A percentile compares a stretch with the other conserved stretches of the same genome.
Conservation (phyloP, 768 basidiomycete genomes). For the Boletus edulis region DNA sequence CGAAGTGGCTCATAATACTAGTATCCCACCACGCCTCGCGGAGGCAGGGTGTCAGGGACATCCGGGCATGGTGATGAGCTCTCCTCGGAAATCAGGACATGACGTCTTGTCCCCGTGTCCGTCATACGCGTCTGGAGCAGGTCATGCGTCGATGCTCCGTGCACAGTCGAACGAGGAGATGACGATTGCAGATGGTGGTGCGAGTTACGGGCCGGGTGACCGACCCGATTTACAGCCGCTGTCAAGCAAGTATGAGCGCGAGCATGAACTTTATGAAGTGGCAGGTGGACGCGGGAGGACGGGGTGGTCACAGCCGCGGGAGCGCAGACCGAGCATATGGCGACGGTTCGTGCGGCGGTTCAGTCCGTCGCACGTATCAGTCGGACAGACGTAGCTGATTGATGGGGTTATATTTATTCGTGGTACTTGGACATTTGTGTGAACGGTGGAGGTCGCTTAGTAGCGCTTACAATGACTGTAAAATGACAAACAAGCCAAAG, state of each 20-base stretch:
- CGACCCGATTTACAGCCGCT: constrained; percentile 2
- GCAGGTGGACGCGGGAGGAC: not conserved
- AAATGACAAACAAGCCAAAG: not conserved
- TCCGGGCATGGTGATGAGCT: constrained; percentile 1
- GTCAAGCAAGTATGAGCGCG: constrained; percentile 7
- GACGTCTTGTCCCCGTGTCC: constrained; percentile 2
- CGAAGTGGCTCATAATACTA: constrained; percentile 4
- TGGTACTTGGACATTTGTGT: not conserved
- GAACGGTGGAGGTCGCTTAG: too few species aligned
- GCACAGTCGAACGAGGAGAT: constrained; percentile 13
- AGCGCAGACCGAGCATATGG: constrained; percentile 26
- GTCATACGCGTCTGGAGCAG: not conserved
- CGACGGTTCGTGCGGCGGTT: constrained; percentile 26
- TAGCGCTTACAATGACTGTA: too few species aligned
- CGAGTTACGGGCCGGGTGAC: constrained; percentile 5
- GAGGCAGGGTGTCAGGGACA: constrained; percentile 27
- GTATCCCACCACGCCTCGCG: constrained; percentile 18
- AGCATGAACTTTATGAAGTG: not conserved
- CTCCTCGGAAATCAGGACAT: constrained; percentile 19
- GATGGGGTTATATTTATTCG: not conserved
- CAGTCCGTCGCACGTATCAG: constrained; percentile 16
- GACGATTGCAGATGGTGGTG: constrained; percentile 1
- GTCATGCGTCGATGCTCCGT: constrained; percentile 1
- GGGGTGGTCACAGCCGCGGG: constrained; percentile 3
- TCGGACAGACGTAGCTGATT: constrained; percentile 15